phyloP scores from a whole-genome alignment of 192 early-diverging fungal species.

The Borealophlyctis nickersoniae region DNA sequence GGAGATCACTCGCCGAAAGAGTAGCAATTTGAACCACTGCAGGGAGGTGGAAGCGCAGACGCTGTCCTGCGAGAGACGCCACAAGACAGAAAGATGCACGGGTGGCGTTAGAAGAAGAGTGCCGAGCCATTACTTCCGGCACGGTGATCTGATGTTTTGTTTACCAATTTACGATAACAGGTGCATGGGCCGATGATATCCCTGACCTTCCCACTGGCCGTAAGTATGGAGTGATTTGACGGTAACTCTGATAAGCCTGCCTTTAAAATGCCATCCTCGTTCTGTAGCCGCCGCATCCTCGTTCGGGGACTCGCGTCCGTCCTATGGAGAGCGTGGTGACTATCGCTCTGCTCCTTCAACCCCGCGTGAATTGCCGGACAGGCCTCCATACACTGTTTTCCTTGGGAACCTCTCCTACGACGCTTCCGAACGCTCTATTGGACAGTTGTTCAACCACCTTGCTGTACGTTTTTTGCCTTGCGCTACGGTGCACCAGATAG shows the following conservation, averaged over 20 bases:
- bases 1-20: neutral
- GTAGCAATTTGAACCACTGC: neutral
- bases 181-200: constrained; percentile 93
- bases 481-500: neutral
- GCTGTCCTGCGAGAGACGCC: neutral
- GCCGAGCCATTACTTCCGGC: neutral
- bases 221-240: constrained; percentile 41
- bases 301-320: neutral
- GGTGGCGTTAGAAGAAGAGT: neutral
- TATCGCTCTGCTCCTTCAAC: constrained; percentile 2
- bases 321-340: neutral
- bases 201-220: constrained; percentile 82
- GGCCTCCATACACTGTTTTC: constrained; percentile 85
- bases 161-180: constrained; percentile 20
- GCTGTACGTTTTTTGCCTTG: constrained; percentile 44
- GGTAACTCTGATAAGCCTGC: neutral
- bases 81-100: neutral
- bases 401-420: constrained; percentile 91
- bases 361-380: constrained; percentile 61
- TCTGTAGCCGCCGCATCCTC: constrained; percentile 5
- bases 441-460: constrained; percentile 68
- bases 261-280: neutral
- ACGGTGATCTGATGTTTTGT: too few species aligned
- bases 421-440: constrained; percentile 70
- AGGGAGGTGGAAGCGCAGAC: neutral